phyloP scores from a whole-genome alignment of 2,329 filamentous ascomycete species.

The Cercospora zeae-maydis region DNA sequence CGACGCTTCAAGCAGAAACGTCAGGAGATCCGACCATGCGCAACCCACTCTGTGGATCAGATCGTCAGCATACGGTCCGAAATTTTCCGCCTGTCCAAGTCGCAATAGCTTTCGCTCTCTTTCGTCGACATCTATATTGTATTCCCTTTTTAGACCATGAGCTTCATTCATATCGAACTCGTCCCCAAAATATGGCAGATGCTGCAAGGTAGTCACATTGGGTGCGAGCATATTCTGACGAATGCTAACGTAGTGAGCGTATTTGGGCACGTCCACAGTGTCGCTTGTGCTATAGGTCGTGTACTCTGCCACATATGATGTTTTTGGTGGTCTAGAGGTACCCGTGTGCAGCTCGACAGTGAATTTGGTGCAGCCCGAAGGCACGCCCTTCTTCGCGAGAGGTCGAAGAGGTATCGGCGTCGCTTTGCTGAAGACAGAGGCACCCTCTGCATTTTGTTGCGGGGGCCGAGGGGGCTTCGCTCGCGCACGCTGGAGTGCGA shows the following conservation, averaged over 20 bases:
- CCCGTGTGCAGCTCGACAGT: conserved; percentile 4
- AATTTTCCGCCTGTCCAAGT: conserved; percentile 38
- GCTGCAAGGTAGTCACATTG: conserved; percentile 42
- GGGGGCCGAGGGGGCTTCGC: background rate
- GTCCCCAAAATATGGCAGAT: conserved; percentile 41
- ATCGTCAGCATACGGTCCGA: conserved; percentile 35
- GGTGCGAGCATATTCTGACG: conserved; percentile 42
- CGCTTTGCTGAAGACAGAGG: conserved; percentile 4
- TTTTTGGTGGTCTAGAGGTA: background rate
- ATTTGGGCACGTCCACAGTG: conserved; percentile 36
- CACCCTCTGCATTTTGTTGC: background rate
- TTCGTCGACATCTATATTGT: conserved; percentile 31
- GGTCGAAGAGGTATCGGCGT: background rate
- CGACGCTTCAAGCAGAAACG: conserved; percentile 39
- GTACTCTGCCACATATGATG: conserved; percentile 10
- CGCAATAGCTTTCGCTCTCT: conserved; percentile 35
- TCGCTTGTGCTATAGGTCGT: conserved; percentile 9
- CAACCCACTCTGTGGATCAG: conserved; percentile 38
- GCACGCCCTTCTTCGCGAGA: background rate
- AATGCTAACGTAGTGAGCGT: conserved; percentile 43
- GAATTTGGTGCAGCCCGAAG: conserved; percentile 3
- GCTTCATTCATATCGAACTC: conserved; percentile 35
- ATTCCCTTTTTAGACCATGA: conserved; percentile 31
- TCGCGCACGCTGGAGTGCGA: conserved; percentile 25
- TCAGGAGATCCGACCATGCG: conserved; percentile 39